These are phyloP conservation scores for Phylloporus sp. DNA, from an alignment of 768 basidiomycete genomes.

Conservation along the genomic window DNA sequence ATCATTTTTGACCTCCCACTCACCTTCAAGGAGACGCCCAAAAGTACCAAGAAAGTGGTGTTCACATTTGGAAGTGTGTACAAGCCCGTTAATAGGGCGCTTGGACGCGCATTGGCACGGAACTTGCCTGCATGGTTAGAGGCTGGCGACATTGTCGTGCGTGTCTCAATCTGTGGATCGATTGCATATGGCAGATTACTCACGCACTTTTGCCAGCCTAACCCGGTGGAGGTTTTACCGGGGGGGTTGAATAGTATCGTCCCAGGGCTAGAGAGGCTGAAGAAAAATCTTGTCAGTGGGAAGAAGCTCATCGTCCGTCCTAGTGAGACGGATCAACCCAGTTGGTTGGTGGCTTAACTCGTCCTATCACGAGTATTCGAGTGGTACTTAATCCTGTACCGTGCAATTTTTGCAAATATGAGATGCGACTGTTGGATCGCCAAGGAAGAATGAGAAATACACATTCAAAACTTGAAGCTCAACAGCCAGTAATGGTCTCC, in stretches of 20 bases:
- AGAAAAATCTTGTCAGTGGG: conserved; percentile 37
- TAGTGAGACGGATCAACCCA: conserved; percentile 24
- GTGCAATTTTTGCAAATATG: no score
- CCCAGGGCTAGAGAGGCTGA: conserved; percentile 32
- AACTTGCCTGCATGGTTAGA: conserved; percentile 10
- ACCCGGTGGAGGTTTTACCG: conserved; percentile 28
- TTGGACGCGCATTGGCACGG: conserved; percentile 11
- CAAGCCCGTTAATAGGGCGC: conserved; percentile 5
- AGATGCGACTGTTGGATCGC: no score
- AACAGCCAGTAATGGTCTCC: no score
- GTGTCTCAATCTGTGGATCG: not conserved
- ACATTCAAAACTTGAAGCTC: no score
- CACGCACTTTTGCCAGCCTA: conserved; percentile 11
- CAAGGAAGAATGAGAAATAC: no score
- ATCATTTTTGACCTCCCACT: conserved; percentile 12
- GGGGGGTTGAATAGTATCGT: conserved; percentile 36
- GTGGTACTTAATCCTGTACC: not conserved
- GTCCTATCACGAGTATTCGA: not conserved
- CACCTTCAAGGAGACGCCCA: conserved; percentile 9
- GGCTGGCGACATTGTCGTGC: conserved; percentile 15
- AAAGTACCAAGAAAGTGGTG: conserved; percentile 17
- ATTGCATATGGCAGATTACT: not conserved
- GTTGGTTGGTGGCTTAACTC: no score
- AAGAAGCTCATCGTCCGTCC: conserved; percentile 27
- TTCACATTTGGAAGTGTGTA: conserved; percentile 10